Percentiles rank a stretch among this genome's conserved stretches.
phyloP scores from a whole-genome alignment of 257 asterid species.

The Lycium barbarum region DNA sequence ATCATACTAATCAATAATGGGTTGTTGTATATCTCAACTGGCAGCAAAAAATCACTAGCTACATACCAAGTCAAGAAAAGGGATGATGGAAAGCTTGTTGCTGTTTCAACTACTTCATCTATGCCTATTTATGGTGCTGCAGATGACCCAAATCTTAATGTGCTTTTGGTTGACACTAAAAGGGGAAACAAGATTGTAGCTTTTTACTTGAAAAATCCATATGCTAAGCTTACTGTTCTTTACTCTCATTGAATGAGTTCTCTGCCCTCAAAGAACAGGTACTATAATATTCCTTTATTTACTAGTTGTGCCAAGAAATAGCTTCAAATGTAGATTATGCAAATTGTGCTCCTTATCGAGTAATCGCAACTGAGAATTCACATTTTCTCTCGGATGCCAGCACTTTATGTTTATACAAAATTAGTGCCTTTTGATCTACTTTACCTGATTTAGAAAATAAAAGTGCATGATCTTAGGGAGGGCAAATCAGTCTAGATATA shows the following conservation, averaged over 20 bases:
- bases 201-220: slow-evolving; percentile 80
- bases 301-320: too few relatives aligned
- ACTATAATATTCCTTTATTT: too few relatives aligned
- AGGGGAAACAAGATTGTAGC: slow-evolving; percentile 91
- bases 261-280: too few relatives aligned
- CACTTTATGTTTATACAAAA: too few relatives aligned
- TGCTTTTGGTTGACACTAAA: slow-evolving; percentile 60
- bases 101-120: slow-evolving; percentile 70
- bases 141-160: slow-evolving; percentile 79
- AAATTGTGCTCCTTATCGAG: too few relatives aligned
- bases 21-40: slow-evolving; percentile 80
- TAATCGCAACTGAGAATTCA: too few relatives aligned
- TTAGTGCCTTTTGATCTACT: too few relatives aligned
- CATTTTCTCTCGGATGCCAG: too few relatives aligned
- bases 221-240: slow-evolving; percentile 79
- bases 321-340: too few relatives aligned
- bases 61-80: slow-evolving; percentile 79
- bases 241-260: slow-evolving; percentile 72
- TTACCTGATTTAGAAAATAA: too few relatives aligned
- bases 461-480: too few relatives aligned
- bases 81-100: slow-evolving; percentile 75
- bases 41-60: slow-evolving; percentile 90
- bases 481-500: too few relatives aligned
- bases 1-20: slow-evolving; percentile 50
- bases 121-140: slow-evolving; percentile 59